phyloP scores from a whole-genome alignment of 352 stramenopile species.

The Phytophthora hibernalis region DNA sequence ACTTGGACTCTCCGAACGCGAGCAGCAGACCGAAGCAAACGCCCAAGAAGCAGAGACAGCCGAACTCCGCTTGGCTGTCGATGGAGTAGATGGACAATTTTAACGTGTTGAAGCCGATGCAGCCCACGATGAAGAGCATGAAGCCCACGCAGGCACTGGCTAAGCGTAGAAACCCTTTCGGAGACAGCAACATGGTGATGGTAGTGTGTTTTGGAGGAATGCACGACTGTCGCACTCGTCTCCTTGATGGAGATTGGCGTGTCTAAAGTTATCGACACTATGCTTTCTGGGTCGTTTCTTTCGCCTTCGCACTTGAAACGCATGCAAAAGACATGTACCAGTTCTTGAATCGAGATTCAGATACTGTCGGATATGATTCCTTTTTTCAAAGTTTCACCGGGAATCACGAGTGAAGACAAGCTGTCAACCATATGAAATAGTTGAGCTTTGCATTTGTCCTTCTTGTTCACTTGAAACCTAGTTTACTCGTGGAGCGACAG shows the following conservation, averaged over 20 bases:
- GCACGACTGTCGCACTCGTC: too few species aligned
- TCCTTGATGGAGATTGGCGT: too few species aligned
- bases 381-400: background rate
- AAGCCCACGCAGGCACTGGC: constrained; percentile 42
- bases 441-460: background rate
- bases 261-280: background rate
- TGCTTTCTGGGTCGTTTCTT: background rate
- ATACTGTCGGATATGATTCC: too few species aligned
- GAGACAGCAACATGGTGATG: constrained; percentile 26
- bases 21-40: constrained; percentile 69
- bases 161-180: constrained; percentile 50
- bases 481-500: background rate
- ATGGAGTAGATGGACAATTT: constrained; percentile 38
- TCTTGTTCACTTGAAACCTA: background rate
- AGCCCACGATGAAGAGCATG: constrained; percentile 53
- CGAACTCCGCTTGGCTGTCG: constrained; percentile 64
- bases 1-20: constrained; percentile 64
- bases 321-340: background rate
- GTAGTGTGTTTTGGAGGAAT: background rate
- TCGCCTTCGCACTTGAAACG: constrained; percentile 3
- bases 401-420: background rate
- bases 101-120: constrained; percentile 59
- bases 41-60: constrained; percentile 79
- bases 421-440: background rate
- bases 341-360: background rate